These are phyloP conservation scores for Lichtheimia ramosa DNA, from an alignment of 371 early-diverging fungal genomes.

Conservation along the genomic window DNA sequence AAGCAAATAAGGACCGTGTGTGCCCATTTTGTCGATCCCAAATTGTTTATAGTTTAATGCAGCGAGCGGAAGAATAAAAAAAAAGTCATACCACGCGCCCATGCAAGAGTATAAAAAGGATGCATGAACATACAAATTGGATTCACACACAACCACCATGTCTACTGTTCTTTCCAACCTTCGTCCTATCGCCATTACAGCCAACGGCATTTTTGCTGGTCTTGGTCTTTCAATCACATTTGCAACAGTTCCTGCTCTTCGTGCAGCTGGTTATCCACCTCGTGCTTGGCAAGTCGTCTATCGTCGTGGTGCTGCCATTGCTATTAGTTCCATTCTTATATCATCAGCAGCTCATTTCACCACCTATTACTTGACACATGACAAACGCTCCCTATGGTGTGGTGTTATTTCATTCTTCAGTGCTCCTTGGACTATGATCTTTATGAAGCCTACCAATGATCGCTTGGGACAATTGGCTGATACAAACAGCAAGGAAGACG, in stretches of 20 bases:
- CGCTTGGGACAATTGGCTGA: not conserved
- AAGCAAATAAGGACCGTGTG: no score
- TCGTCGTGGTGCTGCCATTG: constrained; percentile 1
- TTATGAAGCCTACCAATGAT: constrained; percentile 12
- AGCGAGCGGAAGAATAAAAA: no score
- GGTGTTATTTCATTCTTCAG: constrained; percentile 4
- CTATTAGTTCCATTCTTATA: not conserved
- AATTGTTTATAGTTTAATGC: no score
- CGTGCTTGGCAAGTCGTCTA: constrained; percentile 4
- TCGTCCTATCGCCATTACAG: constrained; percentile 3
- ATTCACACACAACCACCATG: no score
- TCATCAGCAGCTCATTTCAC: constrained; percentile 8
- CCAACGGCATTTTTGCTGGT: constrained; percentile 14
- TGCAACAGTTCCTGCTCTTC: constrained; percentile 2
- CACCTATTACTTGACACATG: constrained; percentile 6
- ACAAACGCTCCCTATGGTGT: not conserved
- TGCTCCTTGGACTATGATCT: constrained; percentile 4
- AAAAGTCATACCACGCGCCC: no score
- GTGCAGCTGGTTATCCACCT: constrained; percentile 7
- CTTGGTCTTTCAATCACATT: constrained; percentile 9
- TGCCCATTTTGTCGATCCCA: no score
- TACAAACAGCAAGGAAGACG: not conserved
- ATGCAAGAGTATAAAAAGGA: no score
- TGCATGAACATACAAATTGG: no score
- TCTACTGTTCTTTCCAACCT: not conserved